These are phyloP conservation scores for Colletotrichum orbiculare DNA, from an alignment of 2,329 filamentous ascomycete species.

Conservation along the genomic window DNA sequence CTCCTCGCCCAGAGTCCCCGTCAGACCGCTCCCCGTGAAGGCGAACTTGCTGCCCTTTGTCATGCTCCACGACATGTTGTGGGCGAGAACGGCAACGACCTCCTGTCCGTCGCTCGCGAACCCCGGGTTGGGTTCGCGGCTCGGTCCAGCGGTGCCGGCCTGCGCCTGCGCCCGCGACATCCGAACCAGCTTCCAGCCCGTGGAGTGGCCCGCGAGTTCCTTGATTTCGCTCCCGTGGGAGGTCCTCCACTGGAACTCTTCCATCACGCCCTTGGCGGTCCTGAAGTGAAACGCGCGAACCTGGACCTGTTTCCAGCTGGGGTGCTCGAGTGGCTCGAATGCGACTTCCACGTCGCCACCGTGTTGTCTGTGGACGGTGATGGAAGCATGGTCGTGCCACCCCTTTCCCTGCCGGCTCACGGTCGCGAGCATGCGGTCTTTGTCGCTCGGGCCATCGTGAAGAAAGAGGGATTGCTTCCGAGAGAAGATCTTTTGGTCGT, in stretches of 20 bases:
- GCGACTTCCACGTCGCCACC: slow-evolving; percentile 1
- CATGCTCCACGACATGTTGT: slow-evolving; percentile 32
- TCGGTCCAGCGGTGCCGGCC: neutral
- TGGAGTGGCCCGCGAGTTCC: slow-evolving; percentile 22
- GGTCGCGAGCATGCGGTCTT: slow-evolving; percentile 12
- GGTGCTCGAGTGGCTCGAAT: slow-evolving; percentile 7
- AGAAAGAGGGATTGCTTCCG: slow-evolving; percentile 24
- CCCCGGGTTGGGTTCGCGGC: neutral
- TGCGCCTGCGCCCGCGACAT: slow-evolving; percentile 4
- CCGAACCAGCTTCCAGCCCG: slow-evolving; percentile 37
- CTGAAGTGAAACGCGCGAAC: slow-evolving; percentile 14
- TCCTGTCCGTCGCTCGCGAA: slow-evolving; percentile 36
- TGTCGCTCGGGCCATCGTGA: slow-evolving; percentile 16
- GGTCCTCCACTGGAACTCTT: slow-evolving; percentile 36
- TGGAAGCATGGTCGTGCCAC: slow-evolving; percentile 7
- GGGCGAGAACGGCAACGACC: slow-evolving; percentile 35
- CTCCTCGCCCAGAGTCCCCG: slow-evolving; percentile 31
- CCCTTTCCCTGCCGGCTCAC: slow-evolving; percentile 1
- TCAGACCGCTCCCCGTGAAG: slow-evolving; percentile 35
- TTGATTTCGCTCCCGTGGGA: slow-evolving; percentile 29
- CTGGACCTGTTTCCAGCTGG: slow-evolving; percentile 1
- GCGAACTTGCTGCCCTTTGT: slow-evolving; percentile 30
- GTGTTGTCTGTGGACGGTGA: slow-evolving; percentile 4
- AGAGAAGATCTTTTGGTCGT: slow-evolving; percentile 14
- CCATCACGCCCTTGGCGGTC: neutral